Evolutionary conservation across 148 eudicot genomes (phyloP).

Genomic region (Camellia sinensis): DNA sequence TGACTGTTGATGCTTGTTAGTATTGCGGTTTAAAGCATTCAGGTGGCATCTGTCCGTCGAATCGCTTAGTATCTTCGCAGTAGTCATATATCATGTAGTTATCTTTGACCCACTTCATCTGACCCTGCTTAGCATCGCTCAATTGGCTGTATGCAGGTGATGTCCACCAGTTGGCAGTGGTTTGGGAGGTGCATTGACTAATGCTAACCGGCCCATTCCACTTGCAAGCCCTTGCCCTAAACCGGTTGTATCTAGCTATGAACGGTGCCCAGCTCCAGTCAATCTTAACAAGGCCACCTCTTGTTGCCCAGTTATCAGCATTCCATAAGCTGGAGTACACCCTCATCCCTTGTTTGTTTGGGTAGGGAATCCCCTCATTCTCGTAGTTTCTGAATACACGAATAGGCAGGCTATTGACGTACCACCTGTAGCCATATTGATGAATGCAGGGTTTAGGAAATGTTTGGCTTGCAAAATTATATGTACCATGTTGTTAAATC

Average conservation of each 20-base stretch:
- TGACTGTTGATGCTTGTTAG: slow-evolving; percentile 11
- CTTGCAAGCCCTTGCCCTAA: slow-evolving; percentile 46
- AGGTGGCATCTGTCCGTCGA: slow-evolving; percentile 40
- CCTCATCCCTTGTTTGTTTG: slow-evolving; percentile 51
- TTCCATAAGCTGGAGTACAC: slow-evolving; percentile 62
- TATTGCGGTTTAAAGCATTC: slow-evolving; percentile 55
- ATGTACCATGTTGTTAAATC: not conserved
- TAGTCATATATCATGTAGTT: slow-evolving; percentile 60
- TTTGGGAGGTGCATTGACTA: slow-evolving; percentile 30
- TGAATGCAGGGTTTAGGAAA: not conserved
- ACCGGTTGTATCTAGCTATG: slow-evolving; percentile 31
- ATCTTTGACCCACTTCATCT: slow-evolving; percentile 44
- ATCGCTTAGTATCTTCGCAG: slow-evolving; percentile 47
- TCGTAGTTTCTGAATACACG: slow-evolving; percentile 64
- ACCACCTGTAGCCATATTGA: slow-evolving; percentile 48
- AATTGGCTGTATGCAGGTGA: slow-evolving; percentile 20
- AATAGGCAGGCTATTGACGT: slow-evolving; percentile 50
- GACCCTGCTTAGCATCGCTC: slow-evolving; percentile 26
- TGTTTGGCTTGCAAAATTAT: too few species aligned
- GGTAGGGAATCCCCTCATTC: slow-evolving; percentile 43
- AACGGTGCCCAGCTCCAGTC: slow-evolving; percentile 63
- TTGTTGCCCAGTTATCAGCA: slow-evolving; percentile 77
- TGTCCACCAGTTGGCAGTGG: slow-evolving; percentile 46
- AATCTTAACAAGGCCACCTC: slow-evolving; percentile 54
- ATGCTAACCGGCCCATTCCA: slow-evolving; percentile 45